These are phyloP conservation scores for Candida glucosophila DNA, from an alignment of 1,139 yeast species.

Conservation along the genomic window DNA sequence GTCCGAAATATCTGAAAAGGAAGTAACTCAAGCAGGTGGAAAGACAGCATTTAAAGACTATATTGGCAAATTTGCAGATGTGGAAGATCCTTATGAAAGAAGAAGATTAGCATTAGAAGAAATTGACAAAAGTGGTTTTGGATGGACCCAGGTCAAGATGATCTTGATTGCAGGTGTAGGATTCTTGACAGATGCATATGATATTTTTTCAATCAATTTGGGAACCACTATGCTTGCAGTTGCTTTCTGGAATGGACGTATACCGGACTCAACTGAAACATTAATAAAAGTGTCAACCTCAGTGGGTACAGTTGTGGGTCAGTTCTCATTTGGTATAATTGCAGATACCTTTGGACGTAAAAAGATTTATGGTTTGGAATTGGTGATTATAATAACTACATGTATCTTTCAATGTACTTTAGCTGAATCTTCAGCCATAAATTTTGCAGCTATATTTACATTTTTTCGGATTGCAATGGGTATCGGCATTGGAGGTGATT, in stretches of 20 bases:
- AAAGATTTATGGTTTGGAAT: slow-evolving; percentile 78
- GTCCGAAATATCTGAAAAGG: slow-evolving; percentile 10
- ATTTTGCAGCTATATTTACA: slow-evolving; percentile 64
- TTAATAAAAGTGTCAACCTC: slow-evolving; percentile 82
- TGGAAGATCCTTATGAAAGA: slow-evolving; percentile 83
- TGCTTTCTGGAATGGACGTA: slow-evolving; percentile 63
- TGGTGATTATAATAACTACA: slow-evolving; percentile 75
- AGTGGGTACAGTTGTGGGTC: slow-evolving; percentile 92
- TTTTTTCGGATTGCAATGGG: slow-evolving; percentile 80
- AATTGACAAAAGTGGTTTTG: slow-evolving; percentile 76
- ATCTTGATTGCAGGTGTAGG: slow-evolving; percentile 91
- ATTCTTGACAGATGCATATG: slow-evolving; percentile 86
- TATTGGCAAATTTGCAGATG: slow-evolving; percentile 73
- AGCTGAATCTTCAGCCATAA: slow-evolving; percentile 62
- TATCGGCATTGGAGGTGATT: slow-evolving; percentile 99
- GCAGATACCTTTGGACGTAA: slow-evolving; percentile 88
- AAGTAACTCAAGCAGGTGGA: slow-evolving; percentile 47
- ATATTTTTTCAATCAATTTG: slow-evolving; percentile 81
- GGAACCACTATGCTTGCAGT: slow-evolving; percentile 68
- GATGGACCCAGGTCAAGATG: slow-evolving; percentile 86
- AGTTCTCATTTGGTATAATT: slow-evolving; percentile 72
- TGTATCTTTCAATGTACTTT: slow-evolving; percentile 67
- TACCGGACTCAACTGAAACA: slow-evolving; percentile 64
- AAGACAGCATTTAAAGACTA: slow-evolving; percentile 87
- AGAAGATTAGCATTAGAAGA: slow-evolving; percentile 84